Conservation (phyloP, 192 early-diverging fungal species). For the Entomortierella parvispora region DNA sequence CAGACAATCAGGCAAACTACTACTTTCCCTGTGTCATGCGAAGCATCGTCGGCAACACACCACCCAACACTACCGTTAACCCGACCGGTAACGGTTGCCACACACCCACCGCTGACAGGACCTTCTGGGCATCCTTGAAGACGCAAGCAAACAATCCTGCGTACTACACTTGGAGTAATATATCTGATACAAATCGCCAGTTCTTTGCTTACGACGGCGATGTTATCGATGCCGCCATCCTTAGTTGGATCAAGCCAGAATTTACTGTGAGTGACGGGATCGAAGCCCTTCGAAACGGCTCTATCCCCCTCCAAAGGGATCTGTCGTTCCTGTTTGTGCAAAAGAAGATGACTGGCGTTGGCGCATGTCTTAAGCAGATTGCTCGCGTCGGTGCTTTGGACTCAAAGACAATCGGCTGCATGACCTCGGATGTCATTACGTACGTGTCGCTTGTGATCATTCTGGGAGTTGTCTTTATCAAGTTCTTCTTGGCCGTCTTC, state of each 20-base stretch:
- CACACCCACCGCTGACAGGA: slow-evolving; percentile 47
- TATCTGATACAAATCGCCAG: slow-evolving; percentile 59
- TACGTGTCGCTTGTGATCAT: slow-evolving; percentile 80
- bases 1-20: slow-evolving; percentile 21
- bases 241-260: slow-evolving; percentile 63
- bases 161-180: slow-evolving; percentile 55
- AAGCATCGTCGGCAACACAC: slow-evolving; percentile 31
- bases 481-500: slow-evolving; percentile 79
- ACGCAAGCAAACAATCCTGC: slow-evolving; percentile 47
- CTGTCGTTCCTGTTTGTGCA: slow-evolving; percentile 59
- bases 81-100: slow-evolving; percentile 59
- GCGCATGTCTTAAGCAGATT: slow-evolving; percentile 76
- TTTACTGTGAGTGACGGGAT: slow-evolving; percentile 69
- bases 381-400: slow-evolving; percentile 85
- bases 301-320: slow-evolving; percentile 23
- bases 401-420: slow-evolving; percentile 82
- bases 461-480: slow-evolving; percentile 70
- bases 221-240: slow-evolving; percentile 55
- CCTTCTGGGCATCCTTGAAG: slow-evolving; percentile 49
- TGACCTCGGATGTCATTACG: slow-evolving; percentile 80
- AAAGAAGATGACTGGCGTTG: slow-evolving; percentile 53
- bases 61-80: slow-evolving; percentile 56
- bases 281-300: slow-evolving; percentile 25
- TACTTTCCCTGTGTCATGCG: slow-evolving; percentile 39
- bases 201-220: slow-evolving; percentile 61